Base-by-base conservation (phyloP, 2,329 filamentous ascomycete genomes). In the Aureobasidium sp. region DNA sequence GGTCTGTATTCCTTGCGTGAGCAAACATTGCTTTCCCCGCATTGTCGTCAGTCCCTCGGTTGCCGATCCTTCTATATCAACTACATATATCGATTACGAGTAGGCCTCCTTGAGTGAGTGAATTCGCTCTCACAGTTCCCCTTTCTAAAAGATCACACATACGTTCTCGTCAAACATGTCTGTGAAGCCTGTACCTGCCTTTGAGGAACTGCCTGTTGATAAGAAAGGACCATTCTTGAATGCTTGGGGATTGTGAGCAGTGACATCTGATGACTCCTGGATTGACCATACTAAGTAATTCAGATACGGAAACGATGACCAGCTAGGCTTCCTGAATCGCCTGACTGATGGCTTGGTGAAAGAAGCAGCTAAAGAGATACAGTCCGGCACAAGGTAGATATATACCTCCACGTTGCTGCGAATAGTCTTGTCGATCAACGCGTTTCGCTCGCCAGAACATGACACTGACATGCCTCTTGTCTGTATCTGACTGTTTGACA, bases 281-380 rank as follows among this genome's bases (percentile, higher is more conserved):
- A 17, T 29, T 10, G 26, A 15, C 42, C n/a, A 51, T 57, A 29
- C 42, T 61, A 39, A 61, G 17, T 80, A 78, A 78, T 76, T 75
- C 6, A 75, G 84, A 5, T 85, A 83, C 69, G 83, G 83, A 53
- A 72, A 77, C 53, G 69, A 79, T 59, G 84, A 86, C 69, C 75
- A 85, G 71, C 75, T 87, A 2, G 85, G 84, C 10, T 82, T 81
- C 27, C 70, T 87, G 23, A 87, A 87, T 69, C 78, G 84, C 32
- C 76, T 87, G 15, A 86, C 82, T 0, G 76, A 83, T 57, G 75
- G 79, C 61, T 72, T 81, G 20, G 81, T 85, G 23, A 76, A 77
- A 12, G 74, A 77, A 39, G 79, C 82, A 1, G 68, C 65, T 7
- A 23, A 59, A 26, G 75, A 75, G 70, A 84, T 87, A 64, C 74